These are phyloP conservation scores for Penicillium sp. DNA, from an alignment of 2,329 filamentous ascomycete species.

Conservation along the genomic window DNA sequence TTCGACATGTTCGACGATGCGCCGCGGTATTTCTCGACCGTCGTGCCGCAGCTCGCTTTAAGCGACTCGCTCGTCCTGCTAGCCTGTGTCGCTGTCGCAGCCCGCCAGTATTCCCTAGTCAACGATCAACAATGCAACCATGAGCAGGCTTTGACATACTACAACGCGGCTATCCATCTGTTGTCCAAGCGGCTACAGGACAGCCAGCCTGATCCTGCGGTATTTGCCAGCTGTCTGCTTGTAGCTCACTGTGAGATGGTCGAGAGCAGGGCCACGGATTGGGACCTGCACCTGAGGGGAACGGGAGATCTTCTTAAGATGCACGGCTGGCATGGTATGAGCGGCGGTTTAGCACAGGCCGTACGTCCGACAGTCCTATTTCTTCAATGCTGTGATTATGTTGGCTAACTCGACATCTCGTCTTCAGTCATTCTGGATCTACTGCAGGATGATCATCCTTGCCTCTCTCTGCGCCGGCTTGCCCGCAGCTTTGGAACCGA, in stretches of 20 bases:
- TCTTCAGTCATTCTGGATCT: not conserved
- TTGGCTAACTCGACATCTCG: not conserved
- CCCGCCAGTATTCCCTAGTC: not conserved
- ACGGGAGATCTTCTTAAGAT: not conserved
- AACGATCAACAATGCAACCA: not conserved
- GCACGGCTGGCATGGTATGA: not conserved
- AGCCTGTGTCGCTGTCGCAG: not conserved
- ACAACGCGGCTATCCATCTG: not conserved
- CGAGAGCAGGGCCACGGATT: not conserved
- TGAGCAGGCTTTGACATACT: not conserved
- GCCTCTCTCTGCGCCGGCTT: not conserved
- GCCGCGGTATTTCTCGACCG: not conserved
- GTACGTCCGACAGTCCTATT: not conserved
- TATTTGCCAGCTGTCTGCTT: not conserved
- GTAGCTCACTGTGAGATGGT: not conserved
- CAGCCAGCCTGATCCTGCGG: not conserved
- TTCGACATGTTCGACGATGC: not conserved
- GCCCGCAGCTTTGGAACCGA: not conserved
- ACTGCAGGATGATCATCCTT: not conserved
- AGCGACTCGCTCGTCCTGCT: not conserved
- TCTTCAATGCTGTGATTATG: not conserved
- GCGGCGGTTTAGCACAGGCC: not conserved
- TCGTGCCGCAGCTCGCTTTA: not conserved
- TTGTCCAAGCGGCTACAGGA: not conserved
- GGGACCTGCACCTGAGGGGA: not conserved